phyloP scores from a whole-genome alignment of 768 basidiomycete species.

The Auricularia heimuer region DNA sequence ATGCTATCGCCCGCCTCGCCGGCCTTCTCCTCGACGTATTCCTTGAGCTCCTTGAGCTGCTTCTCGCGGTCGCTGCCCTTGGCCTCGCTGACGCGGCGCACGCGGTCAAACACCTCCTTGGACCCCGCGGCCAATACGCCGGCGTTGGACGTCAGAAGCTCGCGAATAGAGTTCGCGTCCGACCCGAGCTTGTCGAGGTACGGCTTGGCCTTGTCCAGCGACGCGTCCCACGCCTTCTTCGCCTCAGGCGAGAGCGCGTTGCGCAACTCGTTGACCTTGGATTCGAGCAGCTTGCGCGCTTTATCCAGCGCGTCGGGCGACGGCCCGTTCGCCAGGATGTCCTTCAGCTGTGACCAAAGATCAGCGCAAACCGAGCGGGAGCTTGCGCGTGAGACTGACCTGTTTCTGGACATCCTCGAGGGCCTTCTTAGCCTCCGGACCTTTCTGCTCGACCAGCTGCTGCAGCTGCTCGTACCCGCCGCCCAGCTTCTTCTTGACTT shows the following conservation, averaged over 20 bases:
- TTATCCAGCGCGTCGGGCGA: conserved; percentile 16
- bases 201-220: conserved; percentile 15
- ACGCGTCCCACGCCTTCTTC: conserved; percentile 19
- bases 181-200: conserved; percentile 20
- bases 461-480: conserved; percentile 20
- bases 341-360: conserved; percentile 12
- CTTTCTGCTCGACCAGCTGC: conserved; percentile 17
- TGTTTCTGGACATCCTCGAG: conserved; percentile 16
- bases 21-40: conserved; percentile 19
- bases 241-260: conserved; percentile 16
- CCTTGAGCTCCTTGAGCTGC: conserved; percentile 20
- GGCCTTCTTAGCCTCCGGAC: conserved; percentile 24
- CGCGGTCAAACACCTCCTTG: conserved; percentile 18
- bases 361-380: not conserved
- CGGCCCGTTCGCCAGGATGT: conserved; percentile 21
- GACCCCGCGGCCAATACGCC: conserved; percentile 15
- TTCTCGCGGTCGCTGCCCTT: conserved; percentile 16
- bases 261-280: conserved; percentile 18
- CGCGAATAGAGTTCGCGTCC: conserved; percentile 13
- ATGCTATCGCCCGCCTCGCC: conserved; percentile 16
- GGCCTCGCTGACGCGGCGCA: conserved; percentile 17
- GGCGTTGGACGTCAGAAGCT: conserved; percentile 19
- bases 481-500: conserved; percentile 22
- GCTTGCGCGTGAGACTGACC: conserved; percentile 9
- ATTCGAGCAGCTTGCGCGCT: conserved; percentile 17